Evolutionary conservation across 2,329 filamentous ascomycete species (phyloP).

Genomic region (Aspergillus fructus): DNA sequence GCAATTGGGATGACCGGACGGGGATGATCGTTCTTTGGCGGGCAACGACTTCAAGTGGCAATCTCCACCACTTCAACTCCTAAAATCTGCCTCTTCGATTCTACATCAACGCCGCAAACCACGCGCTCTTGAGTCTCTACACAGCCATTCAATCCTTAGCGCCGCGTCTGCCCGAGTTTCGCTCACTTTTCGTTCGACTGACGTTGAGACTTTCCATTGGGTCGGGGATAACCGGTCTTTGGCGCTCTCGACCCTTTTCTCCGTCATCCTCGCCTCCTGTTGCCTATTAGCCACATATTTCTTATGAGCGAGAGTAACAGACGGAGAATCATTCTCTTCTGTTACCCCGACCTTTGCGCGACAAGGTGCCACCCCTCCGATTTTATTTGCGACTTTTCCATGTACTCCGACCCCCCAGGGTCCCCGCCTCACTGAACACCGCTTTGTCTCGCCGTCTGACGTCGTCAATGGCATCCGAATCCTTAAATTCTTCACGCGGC

Average conservation of each 20-base stretch:
- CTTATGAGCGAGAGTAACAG: constrained; percentile 24
- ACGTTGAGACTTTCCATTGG: constrained; percentile 5
- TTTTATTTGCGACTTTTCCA: constrained; percentile 22
- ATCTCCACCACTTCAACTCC: not conserved
- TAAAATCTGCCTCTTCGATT: not conserved
- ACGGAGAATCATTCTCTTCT: constrained; percentile 17
- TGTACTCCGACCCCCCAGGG: constrained; percentile 26
- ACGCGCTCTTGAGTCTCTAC: not conserved
- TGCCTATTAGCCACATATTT: not conserved
- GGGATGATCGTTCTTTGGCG: constrained; percentile 11
- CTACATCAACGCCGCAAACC: not conserved
- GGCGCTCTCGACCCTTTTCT: constrained; percentile 13
- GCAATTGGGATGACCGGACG: not conserved
- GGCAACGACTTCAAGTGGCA: not conserved
- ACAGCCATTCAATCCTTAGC: not conserved
- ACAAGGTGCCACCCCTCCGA: constrained; percentile 31
- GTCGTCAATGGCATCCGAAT: constrained; percentile 38
- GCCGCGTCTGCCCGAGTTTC: not conserved
- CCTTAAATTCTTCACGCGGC: constrained; percentile 32
- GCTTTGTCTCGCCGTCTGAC: constrained; percentile 19
- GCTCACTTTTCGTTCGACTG: not conserved
- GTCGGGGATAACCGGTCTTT: constrained; percentile 26
- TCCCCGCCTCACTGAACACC: constrained; percentile 18
- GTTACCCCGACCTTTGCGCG: constrained; percentile 16
- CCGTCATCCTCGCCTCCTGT: constrained; percentile 10